phyloP scores from a whole-genome alignment of 2,329 filamentous ascomycete genomes.

The Penicillium digitatum region DNA sequence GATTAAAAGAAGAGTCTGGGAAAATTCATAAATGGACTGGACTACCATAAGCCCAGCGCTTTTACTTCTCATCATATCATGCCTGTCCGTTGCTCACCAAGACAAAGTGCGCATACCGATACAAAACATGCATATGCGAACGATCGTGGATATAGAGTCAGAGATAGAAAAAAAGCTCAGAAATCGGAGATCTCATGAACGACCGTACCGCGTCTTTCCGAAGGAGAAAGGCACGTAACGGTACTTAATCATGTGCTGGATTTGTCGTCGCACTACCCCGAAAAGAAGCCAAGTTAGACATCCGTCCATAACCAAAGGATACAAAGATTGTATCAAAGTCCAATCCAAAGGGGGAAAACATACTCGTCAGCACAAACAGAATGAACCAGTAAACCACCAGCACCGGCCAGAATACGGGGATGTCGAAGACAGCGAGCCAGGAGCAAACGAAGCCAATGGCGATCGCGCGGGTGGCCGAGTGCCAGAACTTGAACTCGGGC shows the following conservation, averaged over 20 bases:
- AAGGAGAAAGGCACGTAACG: conserved; percentile 93
- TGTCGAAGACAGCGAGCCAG: conserved; percentile 91
- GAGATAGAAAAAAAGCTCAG: conserved; percentile 7
- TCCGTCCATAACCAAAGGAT: background rate
- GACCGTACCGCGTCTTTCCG: conserved; percentile 75
- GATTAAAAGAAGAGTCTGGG: conserved; percentile 14
- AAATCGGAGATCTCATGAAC: conserved; percentile 24
- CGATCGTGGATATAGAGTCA: conserved; percentile 10
- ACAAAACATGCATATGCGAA: conserved; percentile 9
- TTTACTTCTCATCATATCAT: conserved; percentile 15
- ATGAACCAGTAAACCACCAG: conserved; percentile 99
- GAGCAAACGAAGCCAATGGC: conserved; percentile 78
- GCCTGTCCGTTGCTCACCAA: conserved; percentile 10
- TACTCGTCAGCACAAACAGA: conserved; percentile 90
- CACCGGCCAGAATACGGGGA: conserved; percentile 98
- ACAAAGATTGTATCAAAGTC: background rate
- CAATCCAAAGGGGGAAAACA: conserved; percentile 39
- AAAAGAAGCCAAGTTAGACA: conserved; percentile 11
- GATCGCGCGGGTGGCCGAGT: conserved; percentile 85
- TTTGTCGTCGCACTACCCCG: conserved; percentile 94
- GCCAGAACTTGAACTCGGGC: conserved; percentile 99
- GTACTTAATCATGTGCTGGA: conserved; percentile 99
- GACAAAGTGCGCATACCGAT: conserved; percentile 13
- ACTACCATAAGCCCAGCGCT: conserved; percentile 10
- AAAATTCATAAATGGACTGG: conserved; percentile 18